phyloP scores from a whole-genome alignment of 345 rosid species.

The Eucalyptus curtisii region DNA sequence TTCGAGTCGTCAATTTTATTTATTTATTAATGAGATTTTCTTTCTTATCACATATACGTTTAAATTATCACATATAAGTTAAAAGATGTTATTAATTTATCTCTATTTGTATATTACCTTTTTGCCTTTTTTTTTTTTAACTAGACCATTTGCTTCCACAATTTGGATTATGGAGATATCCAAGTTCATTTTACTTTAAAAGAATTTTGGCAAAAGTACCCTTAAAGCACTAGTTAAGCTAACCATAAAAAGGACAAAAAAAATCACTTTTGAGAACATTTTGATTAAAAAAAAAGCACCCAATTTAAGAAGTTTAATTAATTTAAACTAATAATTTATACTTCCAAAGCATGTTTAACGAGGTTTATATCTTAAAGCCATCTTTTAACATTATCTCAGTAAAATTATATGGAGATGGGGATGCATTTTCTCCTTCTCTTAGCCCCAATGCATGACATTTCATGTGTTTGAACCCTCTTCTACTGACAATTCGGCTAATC shows the following conservation, averaged over 20 bases:
- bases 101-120: neutral
- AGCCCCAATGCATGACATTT: neutral
- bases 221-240: neutral
- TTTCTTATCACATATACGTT: neutral
- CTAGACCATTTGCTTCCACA: neutral
- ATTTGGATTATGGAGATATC: neutral
- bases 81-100: neutral
- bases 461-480: neutral
- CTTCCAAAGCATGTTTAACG: neutral
- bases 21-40: neutral
- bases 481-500: neutral
- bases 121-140: neutral
- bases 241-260: neutral
- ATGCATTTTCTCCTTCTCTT: neutral
- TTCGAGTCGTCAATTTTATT: neutral
- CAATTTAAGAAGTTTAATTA: neutral
- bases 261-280: accelerated
- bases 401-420: neutral
- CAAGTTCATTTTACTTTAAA: neutral
- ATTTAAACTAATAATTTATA: neutral
- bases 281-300: neutral
- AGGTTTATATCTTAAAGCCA: neutral
- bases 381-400: neutral
- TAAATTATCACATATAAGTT: neutral
- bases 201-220: neutral